Percentiles rank a stretch among this genome's conserved stretches.
These are phyloP conservation scores for Blastobotrys parvus DNA, from an alignment of 805 yeast species.

Conservation along the genomic window DNA sequence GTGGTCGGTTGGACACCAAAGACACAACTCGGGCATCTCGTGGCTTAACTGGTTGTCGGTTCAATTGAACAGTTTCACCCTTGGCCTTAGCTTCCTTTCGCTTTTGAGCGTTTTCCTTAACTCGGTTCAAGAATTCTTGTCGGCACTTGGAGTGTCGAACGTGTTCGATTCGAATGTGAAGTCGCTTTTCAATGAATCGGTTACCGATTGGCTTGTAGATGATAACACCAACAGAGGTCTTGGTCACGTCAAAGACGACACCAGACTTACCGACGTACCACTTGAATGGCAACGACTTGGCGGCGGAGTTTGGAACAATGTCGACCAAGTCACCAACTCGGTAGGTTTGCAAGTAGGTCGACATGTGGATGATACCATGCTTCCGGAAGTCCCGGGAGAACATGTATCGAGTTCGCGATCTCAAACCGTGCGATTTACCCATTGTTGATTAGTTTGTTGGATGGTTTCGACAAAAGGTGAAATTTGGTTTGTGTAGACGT, in stretches of 20 bases:
- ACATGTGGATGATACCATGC: slow-evolving; percentile 90
- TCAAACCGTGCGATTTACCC: slow-evolving; percentile 22
- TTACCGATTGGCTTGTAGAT: slow-evolving; percentile 97
- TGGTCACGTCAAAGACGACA: slow-evolving; percentile 97
- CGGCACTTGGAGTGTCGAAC: slow-evolving; percentile 99
- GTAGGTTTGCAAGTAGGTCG: slow-evolving; percentile 96
- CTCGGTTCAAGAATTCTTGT: slow-evolving; percentile 98
- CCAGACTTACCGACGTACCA: slow-evolving; percentile 99
- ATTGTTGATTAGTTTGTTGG: neutral
- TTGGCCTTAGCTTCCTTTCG: slow-evolving; percentile 89
- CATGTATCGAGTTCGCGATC: slow-evolving; percentile 99
- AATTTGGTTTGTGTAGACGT: neutral
- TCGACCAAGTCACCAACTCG: slow-evolving; percentile 99
- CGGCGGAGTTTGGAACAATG: slow-evolving; percentile 78
- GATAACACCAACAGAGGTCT: slow-evolving; percentile 96
- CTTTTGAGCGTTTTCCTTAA: slow-evolving; percentile 90
- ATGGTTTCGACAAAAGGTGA: neutral
- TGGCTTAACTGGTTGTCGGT: slow-evolving; percentile 99
- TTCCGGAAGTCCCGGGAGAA: slow-evolving; percentile 99
- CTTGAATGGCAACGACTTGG: slow-evolving; percentile 99
- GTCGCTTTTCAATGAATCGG: slow-evolving; percentile 98
- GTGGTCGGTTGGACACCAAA: slow-evolving; percentile 79
- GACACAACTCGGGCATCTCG: slow-evolving; percentile 84
- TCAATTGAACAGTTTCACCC: slow-evolving; percentile 84
- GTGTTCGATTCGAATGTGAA: slow-evolving; percentile 98